Conservation (phyloP, 805 yeast species). For the Blastobotrys terrestris region DNA sequence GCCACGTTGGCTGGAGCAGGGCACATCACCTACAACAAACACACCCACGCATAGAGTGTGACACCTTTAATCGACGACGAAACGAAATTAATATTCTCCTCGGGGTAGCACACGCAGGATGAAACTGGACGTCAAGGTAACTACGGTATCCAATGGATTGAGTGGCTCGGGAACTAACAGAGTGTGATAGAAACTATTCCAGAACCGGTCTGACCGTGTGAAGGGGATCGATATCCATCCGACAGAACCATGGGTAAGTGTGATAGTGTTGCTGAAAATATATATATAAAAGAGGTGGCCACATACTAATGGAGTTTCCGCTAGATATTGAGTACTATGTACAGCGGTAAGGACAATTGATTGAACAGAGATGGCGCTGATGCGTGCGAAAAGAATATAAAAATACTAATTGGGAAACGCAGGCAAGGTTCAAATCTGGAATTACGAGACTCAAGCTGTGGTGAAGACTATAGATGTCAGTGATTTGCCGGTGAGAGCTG, state of each 20-base stretch:
- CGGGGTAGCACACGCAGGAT: constrained; percentile 24
- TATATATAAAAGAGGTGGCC: too few relatives aligned
- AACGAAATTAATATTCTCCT: background rate
- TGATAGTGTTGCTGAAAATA: too few relatives aligned
- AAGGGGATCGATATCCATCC: constrained; percentile 98
- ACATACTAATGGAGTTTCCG: too few relatives aligned
- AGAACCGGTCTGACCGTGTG: constrained; percentile 91
- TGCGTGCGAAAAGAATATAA: background rate
- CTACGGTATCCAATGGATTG: constrained; percentile 17
- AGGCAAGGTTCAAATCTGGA: constrained; percentile 84
- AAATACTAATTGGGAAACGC: constrained; percentile 10
- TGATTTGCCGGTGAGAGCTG: constrained; percentile 94
- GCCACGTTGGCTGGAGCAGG: too few relatives aligned
- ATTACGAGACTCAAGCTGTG: constrained; percentile 74
- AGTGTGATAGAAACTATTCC: constrained; percentile 67
- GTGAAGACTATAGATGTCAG: constrained; percentile 91
- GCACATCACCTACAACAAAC: too few relatives aligned
- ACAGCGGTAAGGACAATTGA: background rate
- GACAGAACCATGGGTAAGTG: constrained; percentile 83
- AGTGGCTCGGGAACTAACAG: constrained; percentile 6
- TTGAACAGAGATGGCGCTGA: background rate
- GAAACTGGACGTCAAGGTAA: constrained; percentile 46
- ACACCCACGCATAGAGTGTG: too few relatives aligned
- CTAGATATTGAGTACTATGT: background rate
- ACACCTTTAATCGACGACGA: background rate